Percentiles rank a stretch among this genome's conserved stretches.
These are phyloP conservation scores for Lachnum nothofagi DNA, from an alignment of 2,329 filamentous ascomycete genomes.

Conservation along the genomic window DNA sequence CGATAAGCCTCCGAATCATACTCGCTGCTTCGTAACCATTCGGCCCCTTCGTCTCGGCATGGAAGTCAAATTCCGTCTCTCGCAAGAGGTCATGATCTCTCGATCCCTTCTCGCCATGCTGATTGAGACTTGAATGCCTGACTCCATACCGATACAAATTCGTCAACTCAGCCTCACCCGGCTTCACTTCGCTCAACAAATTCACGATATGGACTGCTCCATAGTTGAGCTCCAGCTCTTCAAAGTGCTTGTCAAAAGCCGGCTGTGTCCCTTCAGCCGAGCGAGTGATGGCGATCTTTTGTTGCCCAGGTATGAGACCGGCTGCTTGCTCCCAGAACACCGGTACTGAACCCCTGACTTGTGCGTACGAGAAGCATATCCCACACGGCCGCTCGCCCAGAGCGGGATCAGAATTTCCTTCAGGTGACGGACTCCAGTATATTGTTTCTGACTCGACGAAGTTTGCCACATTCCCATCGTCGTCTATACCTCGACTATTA, in stretches of 20 bases:
- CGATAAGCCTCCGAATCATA: constrained; percentile 73
- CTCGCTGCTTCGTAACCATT: constrained; percentile 87
- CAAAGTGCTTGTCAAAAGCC: constrained; percentile 92
- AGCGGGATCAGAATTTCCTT: constrained; percentile 18
- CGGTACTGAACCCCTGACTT: constrained; percentile 87
- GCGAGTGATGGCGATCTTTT: constrained; percentile 87
- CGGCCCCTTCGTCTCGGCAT: constrained; percentile 84
- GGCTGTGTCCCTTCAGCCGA: constrained; percentile 88
- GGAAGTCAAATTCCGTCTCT: constrained; percentile 90
- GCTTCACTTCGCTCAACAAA: constrained; percentile 83
- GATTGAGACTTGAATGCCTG: constrained; percentile 65
- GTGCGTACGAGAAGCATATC: constrained; percentile 85
- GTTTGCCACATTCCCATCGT: constrained; percentile 95
- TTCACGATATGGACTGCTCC: constrained; percentile 91
- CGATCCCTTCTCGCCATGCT: constrained; percentile 47
- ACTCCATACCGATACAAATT: constrained; percentile 75
- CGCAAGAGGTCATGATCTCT: constrained; percentile 69
- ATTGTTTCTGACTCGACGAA: constrained; percentile 98
- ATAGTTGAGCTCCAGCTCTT: constrained; percentile 77
- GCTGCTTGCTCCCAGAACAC: constrained; percentile 95
- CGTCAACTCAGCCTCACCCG: constrained; percentile 78
- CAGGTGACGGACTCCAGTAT: constrained; percentile 68
- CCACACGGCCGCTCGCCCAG: constrained; percentile 38
- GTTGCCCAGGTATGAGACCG: constrained; percentile 81
- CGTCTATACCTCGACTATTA: constrained; percentile 95